Percentiles rank a stretch among this genome's conserved stretches.
phyloP scores from a whole-genome alignment of 805 yeast species.

The Saccharomycopsis babjevae region DNA sequence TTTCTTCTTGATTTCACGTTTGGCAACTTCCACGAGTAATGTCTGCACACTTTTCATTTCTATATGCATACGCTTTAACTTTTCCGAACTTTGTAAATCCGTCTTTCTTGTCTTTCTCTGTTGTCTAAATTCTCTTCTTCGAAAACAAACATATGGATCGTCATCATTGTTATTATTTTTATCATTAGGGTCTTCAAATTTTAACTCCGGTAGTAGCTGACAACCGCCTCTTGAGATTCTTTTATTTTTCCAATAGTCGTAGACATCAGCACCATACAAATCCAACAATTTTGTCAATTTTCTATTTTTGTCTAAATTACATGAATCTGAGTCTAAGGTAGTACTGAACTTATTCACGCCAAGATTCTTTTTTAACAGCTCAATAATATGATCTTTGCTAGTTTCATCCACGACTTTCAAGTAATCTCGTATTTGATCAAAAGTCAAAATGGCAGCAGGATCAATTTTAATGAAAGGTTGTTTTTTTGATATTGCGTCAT shows the following conservation, averaged over 20 bases:
- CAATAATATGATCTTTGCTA: slow-evolving; percentile 48
- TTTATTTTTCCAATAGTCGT: slow-evolving; percentile 73
- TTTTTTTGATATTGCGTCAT: slow-evolving; percentile 59
- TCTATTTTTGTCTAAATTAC: slow-evolving; percentile 22
- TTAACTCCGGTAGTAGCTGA: slow-evolving; percentile 61
- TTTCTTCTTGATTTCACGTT: slow-evolving; percentile 58
- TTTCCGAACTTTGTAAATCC: slow-evolving; percentile 81
- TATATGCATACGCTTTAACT: slow-evolving; percentile 58
- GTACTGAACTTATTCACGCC: slow-evolving; percentile 49
- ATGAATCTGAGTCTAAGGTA: slow-evolving; percentile 33
- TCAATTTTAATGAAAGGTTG: slow-evolving; percentile 88
- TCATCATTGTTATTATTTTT: slow-evolving; percentile 56
- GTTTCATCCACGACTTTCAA: slow-evolving; percentile 35
- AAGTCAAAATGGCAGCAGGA: slow-evolving; percentile 63
- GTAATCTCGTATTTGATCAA: slow-evolving; percentile 54
- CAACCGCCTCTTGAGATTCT: slow-evolving; percentile 63
- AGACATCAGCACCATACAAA: slow-evolving; percentile 54
- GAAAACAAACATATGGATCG: slow-evolving; percentile 92
- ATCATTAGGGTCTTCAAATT: slow-evolving; percentile 78
- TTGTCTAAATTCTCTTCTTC: slow-evolving; percentile 90
- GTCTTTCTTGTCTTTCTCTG: slow-evolving; percentile 94
- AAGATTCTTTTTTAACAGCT: slow-evolving; percentile 45
- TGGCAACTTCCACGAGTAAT: slow-evolving; percentile 57
- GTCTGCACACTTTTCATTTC: slow-evolving; percentile 72
- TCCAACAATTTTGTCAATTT: slow-evolving; percentile 32